A percentile compares a stretch with the other conserved stretches of the same genome.
These are phyloP conservation scores for Parathielavia hyrcaniae DNA, from an alignment of 495 filamentous ascomycete genomes.

Conservation along the genomic window DNA sequence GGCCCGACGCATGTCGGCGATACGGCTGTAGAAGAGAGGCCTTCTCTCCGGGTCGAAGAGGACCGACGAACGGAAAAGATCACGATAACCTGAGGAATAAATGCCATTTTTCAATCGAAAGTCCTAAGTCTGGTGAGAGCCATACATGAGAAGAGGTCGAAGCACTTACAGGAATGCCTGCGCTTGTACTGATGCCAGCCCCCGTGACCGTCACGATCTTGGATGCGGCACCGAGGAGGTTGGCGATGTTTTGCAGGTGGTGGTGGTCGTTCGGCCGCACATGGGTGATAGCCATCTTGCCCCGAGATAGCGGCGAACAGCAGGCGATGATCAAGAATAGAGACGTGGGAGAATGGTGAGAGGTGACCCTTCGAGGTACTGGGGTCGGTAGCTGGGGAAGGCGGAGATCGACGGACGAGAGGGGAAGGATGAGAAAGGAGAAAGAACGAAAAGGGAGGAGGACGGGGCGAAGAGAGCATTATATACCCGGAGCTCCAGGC, in stretches of 20 bases:
- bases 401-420: slow-evolving; percentile 1
- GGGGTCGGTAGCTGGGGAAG: neutral
- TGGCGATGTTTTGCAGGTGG: neutral
- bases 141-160: slow-evolving; percentile 2
- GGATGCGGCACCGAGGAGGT: slow-evolving; percentile 5
- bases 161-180: slow-evolving; percentile 18
- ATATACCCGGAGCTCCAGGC: slow-evolving; percentile 10
- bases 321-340: neutral
- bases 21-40: slow-evolving; percentile 15
- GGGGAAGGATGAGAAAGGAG: slow-evolving; percentile 9
- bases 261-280: slow-evolving; percentile 3
- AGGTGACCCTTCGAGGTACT: neutral
- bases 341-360: neutral
- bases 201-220: slow-evolving; percentile 18
- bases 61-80: slow-evolving; percentile 13
- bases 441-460: slow-evolving; percentile 16
- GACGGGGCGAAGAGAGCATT: slow-evolving; percentile 8
- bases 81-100: slow-evolving; percentile 14
- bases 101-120: slow-evolving; percentile 12
- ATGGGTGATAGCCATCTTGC: slow-evolving; percentile 11
- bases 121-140: slow-evolving; percentile 14
- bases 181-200: slow-evolving; percentile 19
- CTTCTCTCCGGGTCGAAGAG: slow-evolving; percentile 13
- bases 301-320: neutral
- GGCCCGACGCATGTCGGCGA: slow-evolving; percentile 16